These are phyloP conservation scores for Neonothopanus nambi DNA, from an alignment of 1,284 basidiomycete genomes.

Conservation along the genomic window DNA sequence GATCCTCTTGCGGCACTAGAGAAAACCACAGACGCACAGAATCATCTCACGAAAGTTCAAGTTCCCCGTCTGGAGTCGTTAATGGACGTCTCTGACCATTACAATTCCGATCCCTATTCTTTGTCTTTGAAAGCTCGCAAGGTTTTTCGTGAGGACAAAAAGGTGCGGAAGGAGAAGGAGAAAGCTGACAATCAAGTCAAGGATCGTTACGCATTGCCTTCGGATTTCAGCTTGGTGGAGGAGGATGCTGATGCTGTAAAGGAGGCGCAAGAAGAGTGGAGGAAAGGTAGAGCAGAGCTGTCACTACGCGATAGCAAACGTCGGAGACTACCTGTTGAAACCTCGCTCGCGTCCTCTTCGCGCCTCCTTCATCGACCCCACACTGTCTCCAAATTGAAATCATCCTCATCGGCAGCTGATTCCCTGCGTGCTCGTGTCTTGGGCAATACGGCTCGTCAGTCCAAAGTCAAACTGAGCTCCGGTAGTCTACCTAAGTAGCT, in stretches of 20 bases:
- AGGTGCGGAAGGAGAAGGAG: conserved; percentile 65
- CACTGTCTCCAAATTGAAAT: conserved; percentile 13
- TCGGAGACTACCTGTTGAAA: conserved; percentile 40
- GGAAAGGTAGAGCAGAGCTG: conserved; percentile 45
- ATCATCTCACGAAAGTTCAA: conserved; percentile 69
- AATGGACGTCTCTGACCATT: conserved; percentile 69
- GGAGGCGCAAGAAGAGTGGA: conserved; percentile 66
- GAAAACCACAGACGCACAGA: conserved; percentile 79
- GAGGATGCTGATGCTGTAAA: conserved; percentile 56
- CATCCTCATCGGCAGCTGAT: conserved; percentile 28
- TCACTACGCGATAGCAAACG: conserved; percentile 45
- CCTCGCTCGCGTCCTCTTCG: conserved; percentile 26
- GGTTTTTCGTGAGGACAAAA: conserved; percentile 85
- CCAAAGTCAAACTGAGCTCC: conserved; percentile 14
- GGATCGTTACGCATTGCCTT: conserved; percentile 72
- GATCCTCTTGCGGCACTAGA: conserved; percentile 90
- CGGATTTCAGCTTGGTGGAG: conserved; percentile 55
- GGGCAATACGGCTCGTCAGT: conserved; percentile 50
- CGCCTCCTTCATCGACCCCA: conserved; percentile 16
- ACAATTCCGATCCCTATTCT: conserved; percentile 83
- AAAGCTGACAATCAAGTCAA: conserved; percentile 70
- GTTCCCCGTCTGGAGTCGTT: conserved; percentile 80
- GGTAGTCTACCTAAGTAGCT: too few species aligned
- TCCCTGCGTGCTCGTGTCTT: conserved; percentile 57
- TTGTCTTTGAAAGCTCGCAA: conserved; percentile 76